Evolutionary conservation across 768 basidiomycete genomes (phyloP), one percentile per base, ranked within the genome.

Genomic region (Hygrophoropsis aurantiaca): DNA sequence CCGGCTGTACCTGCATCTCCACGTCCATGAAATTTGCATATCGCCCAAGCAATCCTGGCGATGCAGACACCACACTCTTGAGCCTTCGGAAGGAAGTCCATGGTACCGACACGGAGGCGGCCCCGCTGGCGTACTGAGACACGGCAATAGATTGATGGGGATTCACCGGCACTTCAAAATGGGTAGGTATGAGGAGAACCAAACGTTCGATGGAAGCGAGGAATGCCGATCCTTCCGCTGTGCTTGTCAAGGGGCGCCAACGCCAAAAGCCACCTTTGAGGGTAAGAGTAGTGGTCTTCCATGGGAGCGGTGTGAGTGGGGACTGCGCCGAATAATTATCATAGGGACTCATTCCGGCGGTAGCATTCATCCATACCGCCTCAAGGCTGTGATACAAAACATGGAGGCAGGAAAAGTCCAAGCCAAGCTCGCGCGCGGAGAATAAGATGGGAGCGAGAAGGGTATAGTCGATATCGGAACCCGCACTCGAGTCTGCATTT

Each of bases 131-230:
- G 13, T 7, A 30, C 7, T 6, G 27, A 6, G 7, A 6, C n/a
- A n/a, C n/a, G n/a, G n/a, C n/a, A n/a, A n/a, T n/a, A n/a, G n/a
- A n/a, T n/a, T n/a, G n/a, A n/a, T n/a, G n/a, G n/a, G n/a, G n/a
- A n/a, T n/a, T n/a, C n/a, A n/a, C n/a, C 27, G 27, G 27, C 7
- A 30, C 7, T 6, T 13, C 27, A 13, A 30, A 30, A 13, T 30
- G 27, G 7, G 27, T 30, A 13, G 27, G 27, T 30, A 30, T 30
- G 40, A 46, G 64, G 24, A 72, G 46, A 5, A 65, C 59, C 6
- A 75, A 58, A 46, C 70, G 70, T 1, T 70, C 67, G 18, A 74
- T 50, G n/a, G 61, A 60, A n/a, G 56, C 50, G 3, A 75, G 59
- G 52, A 71, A 72, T 3, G 55, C 50, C 1, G 54, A 32, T 4